Evolutionary conservation across 2,329 filamentous ascomycete species (phyloP), one percentile per base, ranked within the genome.

Genomic region (Mycosphaerelloides madeirae): DNA sequence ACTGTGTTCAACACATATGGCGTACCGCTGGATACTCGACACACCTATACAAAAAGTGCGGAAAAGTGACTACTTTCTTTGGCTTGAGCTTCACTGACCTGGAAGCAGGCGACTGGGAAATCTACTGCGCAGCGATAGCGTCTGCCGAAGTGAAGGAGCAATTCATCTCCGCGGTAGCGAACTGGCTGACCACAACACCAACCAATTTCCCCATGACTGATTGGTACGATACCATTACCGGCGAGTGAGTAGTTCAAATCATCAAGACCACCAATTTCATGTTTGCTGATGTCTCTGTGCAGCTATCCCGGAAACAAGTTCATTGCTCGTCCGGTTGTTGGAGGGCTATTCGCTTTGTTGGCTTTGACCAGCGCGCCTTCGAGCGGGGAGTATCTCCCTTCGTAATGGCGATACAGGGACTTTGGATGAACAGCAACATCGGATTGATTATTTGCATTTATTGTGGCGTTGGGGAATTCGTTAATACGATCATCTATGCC

Each of bases 11-110:
- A 69, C 28, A 57, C 54, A 3, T 78, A 72, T 47, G 76, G 76
- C 25, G 73, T 79, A 6, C 73, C 74, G 2, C 66, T 79, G 12
- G 76, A 79, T 48, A 76, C 74, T 2, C 61, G 75, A 2, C 70
- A 76, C 49, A 63, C 54, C 3, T 60, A 60, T n/a, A 61, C 58
- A 1, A 61, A 61, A 41, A 48, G 55, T 57, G 37, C 32, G 29
- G 14, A 13, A 15, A 11, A 5, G 13, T 32, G 28, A 29, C n/a
- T 32, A 16, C 6, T 6, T 16, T 32, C 5, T 6, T n/a, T 32
- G 6, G 15, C 13, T 5, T n/a, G 13, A 6, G 13, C 31, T 32
- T 6, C 13, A 12, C 31, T 32, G 15, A 32, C 31, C 15, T n/a
- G 13, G 9, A 25, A 5, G 4, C 39, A 58, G 55, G 37, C 34